Evolutionary conservation across 2,329 filamentous ascomycete genomes (phyloP), one percentile per base, ranked within the genome.

Genomic region (Harringtonia lauricola): DNA sequence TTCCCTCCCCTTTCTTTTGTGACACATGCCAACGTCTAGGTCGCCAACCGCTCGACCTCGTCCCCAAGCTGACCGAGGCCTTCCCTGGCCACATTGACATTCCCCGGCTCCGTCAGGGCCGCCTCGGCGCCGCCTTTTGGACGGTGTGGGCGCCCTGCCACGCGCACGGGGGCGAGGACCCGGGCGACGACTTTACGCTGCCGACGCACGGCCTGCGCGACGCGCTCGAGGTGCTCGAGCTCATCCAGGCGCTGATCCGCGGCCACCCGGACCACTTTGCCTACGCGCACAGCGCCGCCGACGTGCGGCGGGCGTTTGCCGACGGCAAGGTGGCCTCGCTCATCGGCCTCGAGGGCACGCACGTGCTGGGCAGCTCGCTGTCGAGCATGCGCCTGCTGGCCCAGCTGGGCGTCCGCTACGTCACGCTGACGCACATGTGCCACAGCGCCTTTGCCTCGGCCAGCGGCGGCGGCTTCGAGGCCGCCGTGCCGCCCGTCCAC

Each of bases 371-470:
- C n/a, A 51, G 50, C 38, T 48, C 44, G 12, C 48, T 53, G 14
- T 46, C 15, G 40, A 47, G 10, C 47, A 45, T 39, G 21, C 43
- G 43, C 24, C 4, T 31, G 13, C 17, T 50, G 6, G 48, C 39
- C 36, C 38, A 44, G n/a, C 51, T 61, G n/a, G 59, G 59, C 19
- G 56, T 57, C 1, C 49, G 58, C 36, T 61, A 61, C 48, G n/a
- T 43, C 3, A 44, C 43, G 17, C 24, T 41, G 13, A 28, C 43
- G 24, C 43, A 44, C 38, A 44, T 24, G n/a, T 43, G 35, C 43
- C 19, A 39, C 39, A 42, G n/a, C 29, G 38, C 39, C 29, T 42
- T 41, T 35, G 35, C 38, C 17, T 15, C 31, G 41, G 8, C 44
- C 22, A 22, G 8, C 29, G 19, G 35, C n/a, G 3, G 10, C 18